These are phyloP conservation scores for Phytophthora lateralis DNA, from an alignment of 352 stramenopile species.

Conservation along the genomic window DNA sequence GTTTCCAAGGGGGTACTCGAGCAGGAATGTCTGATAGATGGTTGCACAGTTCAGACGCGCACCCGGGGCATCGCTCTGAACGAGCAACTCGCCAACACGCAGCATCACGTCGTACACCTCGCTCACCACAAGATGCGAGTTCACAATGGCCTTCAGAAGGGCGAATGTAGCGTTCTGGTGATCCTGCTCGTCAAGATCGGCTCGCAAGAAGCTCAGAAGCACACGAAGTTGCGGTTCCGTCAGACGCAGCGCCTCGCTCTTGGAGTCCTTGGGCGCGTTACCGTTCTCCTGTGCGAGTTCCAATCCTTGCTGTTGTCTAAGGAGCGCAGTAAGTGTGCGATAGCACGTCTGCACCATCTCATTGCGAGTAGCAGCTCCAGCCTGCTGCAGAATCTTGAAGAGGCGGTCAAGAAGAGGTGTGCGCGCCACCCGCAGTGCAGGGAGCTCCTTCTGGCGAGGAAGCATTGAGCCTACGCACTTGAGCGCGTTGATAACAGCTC, in stretches of 20 bases:
- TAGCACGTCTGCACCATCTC: conserved; percentile 97
- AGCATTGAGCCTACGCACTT: conserved; percentile 93
- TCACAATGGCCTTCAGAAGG: conserved; percentile 92
- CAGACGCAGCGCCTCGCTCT: conserved; percentile 57
- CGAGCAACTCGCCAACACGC: conserved; percentile 92
- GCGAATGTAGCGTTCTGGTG: conserved; percentile 96
- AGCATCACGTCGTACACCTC: conserved; percentile 98
- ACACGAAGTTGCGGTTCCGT: conserved; percentile 81
- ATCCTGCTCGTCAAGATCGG: conserved; percentile 92
- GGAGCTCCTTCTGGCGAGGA: conserved; percentile 78
- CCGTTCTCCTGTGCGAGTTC: conserved; percentile 37
- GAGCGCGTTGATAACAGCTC: conserved; percentile 92
- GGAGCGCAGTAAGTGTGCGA: conserved; percentile 90
- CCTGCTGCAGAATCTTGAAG: conserved; percentile 91
- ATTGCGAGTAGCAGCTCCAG: conserved; percentile 90
- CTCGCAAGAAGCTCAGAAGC: conserved; percentile 92
- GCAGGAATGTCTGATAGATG: conserved; percentile 92
- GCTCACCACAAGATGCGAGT: conserved; percentile 90
- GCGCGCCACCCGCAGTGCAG: conserved; percentile 85
- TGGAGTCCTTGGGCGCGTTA: conserved; percentile 22
- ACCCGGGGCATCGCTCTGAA: conserved; percentile 91
- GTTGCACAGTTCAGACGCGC: conserved; percentile 81
- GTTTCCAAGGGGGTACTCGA: conserved; percentile 95
- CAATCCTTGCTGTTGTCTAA: conserved; percentile 59
- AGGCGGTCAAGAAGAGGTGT: conserved; percentile 89